Base-by-base conservation (phyloP, 768 basidiomycete species). In the Mycena filopes region DNA sequence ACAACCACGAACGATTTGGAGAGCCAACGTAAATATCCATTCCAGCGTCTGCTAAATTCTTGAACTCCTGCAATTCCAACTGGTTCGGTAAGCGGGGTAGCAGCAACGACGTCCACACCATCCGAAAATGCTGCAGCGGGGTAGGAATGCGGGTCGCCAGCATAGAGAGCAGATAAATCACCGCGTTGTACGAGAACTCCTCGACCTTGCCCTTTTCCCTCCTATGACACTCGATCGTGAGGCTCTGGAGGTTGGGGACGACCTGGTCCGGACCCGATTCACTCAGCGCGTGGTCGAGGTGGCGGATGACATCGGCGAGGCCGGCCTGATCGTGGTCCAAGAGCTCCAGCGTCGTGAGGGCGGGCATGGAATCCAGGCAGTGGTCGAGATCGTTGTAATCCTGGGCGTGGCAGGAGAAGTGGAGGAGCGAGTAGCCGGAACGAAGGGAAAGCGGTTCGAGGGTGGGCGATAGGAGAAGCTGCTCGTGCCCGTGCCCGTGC, bases 241-340 rank as follows among this genome's bases (percentile, higher is more conserved):
- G 4, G 31, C 45, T 55, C 50, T 65, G 31, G 8, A 65, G 64
- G 11, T 36, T 23, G 1, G 51, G 51, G 23, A 61, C 21, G 18
- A 53, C 33, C 20, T 13, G 43, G 13, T 13, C 28, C 2, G 12
- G 2, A 15, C 11, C 50, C 41, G 21, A 21, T 9, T 55, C 25
- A 6, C 38, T 23, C 23, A 51, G 28, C 48, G 8, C 20, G 36
- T n/a, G 43, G n/a, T 64, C 23, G 1, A 65, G 45, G 28, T 55
- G 43, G 15, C 46, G 64, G 38, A 65, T 45, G 33, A 55, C 26
- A 1, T 54, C 36, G 3, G 41, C 31, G n/a, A 40, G 36, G 1
- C 29, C 63, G n/a, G 11, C 33, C 41, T 65, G 64, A n/a, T 43
- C 51, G 33, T 54, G 55, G 16, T 60, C 42, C 10, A 53, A 42